Conservation (phyloP, 164 flowering plant genomes). For the Liquidambar formosana region DNA sequence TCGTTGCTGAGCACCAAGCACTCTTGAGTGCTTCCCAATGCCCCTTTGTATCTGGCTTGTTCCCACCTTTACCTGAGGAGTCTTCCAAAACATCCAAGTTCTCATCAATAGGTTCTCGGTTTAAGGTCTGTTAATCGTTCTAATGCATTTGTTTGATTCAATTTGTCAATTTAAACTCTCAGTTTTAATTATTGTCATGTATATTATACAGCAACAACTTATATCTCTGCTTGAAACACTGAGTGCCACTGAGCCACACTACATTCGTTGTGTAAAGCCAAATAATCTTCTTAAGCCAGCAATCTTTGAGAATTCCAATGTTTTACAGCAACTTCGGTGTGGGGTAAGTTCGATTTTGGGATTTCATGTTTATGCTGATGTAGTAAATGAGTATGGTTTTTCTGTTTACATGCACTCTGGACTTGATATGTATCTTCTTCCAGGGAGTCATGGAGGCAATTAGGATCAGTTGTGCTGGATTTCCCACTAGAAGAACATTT, state of each 20-base stretch:
- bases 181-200: background rate
- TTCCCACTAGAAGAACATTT: constrained; percentile 52
- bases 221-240: constrained; percentile 55
- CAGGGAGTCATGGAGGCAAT: constrained; percentile 72
- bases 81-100: constrained; percentile 56
- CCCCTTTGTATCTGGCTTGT: constrained; percentile 46
- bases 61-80: constrained; percentile 55
- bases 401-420: background rate
- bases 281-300: constrained; percentile 57
- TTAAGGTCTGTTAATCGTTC: constrained; percentile 38
- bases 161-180: background rate
- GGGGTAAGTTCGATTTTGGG: constrained; percentile 39
- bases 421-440: background rate
- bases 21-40: constrained; percentile 48
- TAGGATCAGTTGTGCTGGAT: constrained; percentile 69
- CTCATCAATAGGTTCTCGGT: constrained; percentile 58
- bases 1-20: constrained; percentile 59
- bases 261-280: constrained; percentile 63
- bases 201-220: constrained; percentile 51
- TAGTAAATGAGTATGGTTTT: background rate
- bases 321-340: constrained; percentile 58
- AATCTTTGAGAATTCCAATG: constrained; percentile 50
- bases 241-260: constrained; percentile 61
- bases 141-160: background rate
- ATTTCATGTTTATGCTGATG: constrained; percentile 3